Evolutionary conservation across 2,329 filamentous ascomycete genomes (phyloP).

Genomic region (Ambrosiella cleistominuta): DNA sequence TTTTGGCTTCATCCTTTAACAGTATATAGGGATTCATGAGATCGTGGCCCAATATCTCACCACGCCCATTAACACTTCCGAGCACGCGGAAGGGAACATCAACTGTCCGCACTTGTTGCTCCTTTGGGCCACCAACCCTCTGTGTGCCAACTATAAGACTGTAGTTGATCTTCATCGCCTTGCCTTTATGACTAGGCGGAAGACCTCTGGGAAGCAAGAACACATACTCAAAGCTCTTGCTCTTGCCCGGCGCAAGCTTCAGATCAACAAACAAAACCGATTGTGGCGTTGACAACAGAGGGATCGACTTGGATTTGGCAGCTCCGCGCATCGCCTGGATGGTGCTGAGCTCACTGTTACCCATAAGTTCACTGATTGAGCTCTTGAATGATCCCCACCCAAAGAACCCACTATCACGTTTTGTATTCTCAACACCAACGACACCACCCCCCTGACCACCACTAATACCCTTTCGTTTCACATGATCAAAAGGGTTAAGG

Average conservation of each 20-base stretch:
- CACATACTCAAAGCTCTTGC: constrained; percentile 67
- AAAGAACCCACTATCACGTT: constrained; percentile 62
- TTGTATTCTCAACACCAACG: constrained; percentile 57
- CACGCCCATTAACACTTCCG: constrained; percentile 76
- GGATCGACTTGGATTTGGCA: constrained; percentile 70
- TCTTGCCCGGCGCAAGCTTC: constrained; percentile 72
- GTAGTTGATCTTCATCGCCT: constrained; percentile 87
- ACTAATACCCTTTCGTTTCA: constrained; percentile 84
- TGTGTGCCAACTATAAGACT: constrained; percentile 85
- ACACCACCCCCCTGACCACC: constrained; percentile 77
- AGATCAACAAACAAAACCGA: constrained; percentile 92
- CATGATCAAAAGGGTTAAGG: constrained; percentile 78
- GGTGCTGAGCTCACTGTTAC: constrained; percentile 70
- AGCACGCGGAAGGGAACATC: constrained; percentile 86
- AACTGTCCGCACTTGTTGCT: constrained; percentile 75
- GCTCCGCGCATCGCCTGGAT: constrained; percentile 90
- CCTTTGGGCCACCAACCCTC: constrained; percentile 56
- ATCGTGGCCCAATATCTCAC: constrained; percentile 82
- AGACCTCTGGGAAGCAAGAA: constrained; percentile 75
- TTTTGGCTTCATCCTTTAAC: constrained; percentile 62
- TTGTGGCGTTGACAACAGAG: constrained; percentile 84
- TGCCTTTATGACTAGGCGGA: constrained; percentile 80
- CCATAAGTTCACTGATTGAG: constrained; percentile 75
- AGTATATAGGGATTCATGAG: constrained; percentile 88
- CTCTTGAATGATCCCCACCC: constrained; percentile 77